phyloP scores from a whole-genome alignment of 1,284 basidiomycete species.

The Cryptococcus hybrid region DNA sequence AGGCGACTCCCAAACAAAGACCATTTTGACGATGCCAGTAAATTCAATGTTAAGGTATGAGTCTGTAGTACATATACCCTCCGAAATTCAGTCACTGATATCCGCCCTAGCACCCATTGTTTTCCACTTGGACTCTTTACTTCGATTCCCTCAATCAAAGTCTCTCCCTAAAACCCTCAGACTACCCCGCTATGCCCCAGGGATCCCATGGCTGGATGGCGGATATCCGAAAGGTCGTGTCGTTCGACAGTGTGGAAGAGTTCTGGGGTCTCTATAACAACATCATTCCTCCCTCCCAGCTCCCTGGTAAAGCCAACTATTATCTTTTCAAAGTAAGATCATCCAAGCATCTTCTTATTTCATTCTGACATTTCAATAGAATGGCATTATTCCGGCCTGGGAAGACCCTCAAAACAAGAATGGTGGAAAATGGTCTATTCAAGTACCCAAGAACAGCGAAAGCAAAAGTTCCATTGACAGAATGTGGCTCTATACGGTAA shows the following conservation, averaged over 20 bases:
- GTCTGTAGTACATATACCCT: not conserved
- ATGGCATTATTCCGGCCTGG: conserved; percentile 94
- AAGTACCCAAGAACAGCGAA: conserved; percentile 88
- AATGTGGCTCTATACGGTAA: conserved; percentile 96
- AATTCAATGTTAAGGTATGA: conserved; percentile 84
- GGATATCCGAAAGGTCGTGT: conserved; percentile 90
- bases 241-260: conserved; percentile 91
- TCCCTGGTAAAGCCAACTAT: conserved; percentile 96
- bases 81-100: not conserved
- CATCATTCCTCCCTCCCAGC: conserved; percentile 90
- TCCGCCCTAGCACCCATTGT: conserved; percentile 74
- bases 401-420: conserved; percentile 94
- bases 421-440: conserved; percentile 98
- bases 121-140: conserved; percentile 94
- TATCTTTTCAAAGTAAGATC: conserved; percentile 84
- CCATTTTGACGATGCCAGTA: conserved; percentile 72
- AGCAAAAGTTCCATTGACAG: conserved; percentile 79
- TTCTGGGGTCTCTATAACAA: conserved; percentile 99
- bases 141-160: conserved; percentile 90
- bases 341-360: not conserved
- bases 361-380: conserved; percentile 54
- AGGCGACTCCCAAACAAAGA: conserved; percentile 58
- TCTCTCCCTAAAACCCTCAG: conserved; percentile 79
- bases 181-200: conserved; percentile 68
- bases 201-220: conserved; percentile 75